Base-by-base conservation (phyloP, 768 basidiomycete species). In the Tephrocybe sp. region DNA sequence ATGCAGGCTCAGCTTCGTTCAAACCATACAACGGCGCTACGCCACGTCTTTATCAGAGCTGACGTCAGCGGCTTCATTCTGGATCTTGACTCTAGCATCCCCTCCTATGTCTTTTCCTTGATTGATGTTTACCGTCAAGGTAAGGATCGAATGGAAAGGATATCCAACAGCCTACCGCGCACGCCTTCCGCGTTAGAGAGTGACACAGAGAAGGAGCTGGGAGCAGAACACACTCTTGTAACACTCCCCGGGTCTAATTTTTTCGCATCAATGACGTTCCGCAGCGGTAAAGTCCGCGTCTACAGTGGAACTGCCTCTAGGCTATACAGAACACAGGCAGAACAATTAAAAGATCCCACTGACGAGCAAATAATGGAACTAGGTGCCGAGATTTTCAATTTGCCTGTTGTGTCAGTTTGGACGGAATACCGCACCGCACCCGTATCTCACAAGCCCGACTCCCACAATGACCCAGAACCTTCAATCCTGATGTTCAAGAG, bases 121-220 rank as follows among this genome's bases (percentile, higher is more conserved):
- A 75, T 91, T 36, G 89, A 92, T 50, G 91, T 94, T 23, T 94
- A 93, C 67, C 81, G 77, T 47, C 80, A 80, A 61, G 91, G 93
- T 19, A 86, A 86, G 67, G 84, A 87, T 53, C 78, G 89, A 4
- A 79, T 95, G 37, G 83, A 83, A 33, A 77, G 77, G 21, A 66
- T 93, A 12, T 72, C 86, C 1, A 72, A 74, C n/a, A 79, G 65
- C 44, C 65, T 75, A 9, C 79, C 84, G 33, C 77, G 77, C 31
- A 69, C 72, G 8, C 66, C 73, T 1, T 55, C 68, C 23, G 39
- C 46, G 11, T 22, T 39, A 25, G 50, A 44, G 6, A 49, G 34
- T 24, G 12, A 44, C 13, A 25, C 37, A 15, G 52, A 57, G 36
- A 49, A 47, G 33, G 55, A 59, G 41, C 41, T 54, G 2, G 31